These are phyloP conservation scores for Globisporangium solare DNA, from an alignment of 352 stramenopile species.

Conservation along the genomic window DNA sequence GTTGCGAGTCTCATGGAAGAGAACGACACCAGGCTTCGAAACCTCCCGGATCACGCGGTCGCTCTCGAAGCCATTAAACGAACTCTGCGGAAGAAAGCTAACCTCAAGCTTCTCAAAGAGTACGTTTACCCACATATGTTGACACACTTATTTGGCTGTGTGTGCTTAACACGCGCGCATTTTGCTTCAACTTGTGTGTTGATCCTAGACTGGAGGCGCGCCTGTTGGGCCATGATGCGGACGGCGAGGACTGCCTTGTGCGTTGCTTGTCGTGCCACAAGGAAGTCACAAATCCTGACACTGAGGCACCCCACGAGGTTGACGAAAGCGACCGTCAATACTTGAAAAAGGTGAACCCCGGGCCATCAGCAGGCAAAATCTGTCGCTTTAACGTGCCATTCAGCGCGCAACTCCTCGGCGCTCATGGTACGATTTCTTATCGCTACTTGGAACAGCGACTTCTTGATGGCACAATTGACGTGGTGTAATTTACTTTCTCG, in stretches of 20 bases:
- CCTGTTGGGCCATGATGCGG: slow-evolving; percentile 38
- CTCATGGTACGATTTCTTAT: slow-evolving; percentile 7
- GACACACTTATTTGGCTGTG: neutral
- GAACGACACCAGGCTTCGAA: slow-evolving; percentile 38
- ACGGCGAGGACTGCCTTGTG: slow-evolving; percentile 62
- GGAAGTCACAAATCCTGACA: slow-evolving; percentile 35
- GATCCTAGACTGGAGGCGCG: slow-evolving; percentile 40
- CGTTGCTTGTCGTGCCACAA: slow-evolving; percentile 70
- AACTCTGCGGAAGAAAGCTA: slow-evolving; percentile 45
- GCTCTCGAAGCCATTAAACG: slow-evolving; percentile 42
- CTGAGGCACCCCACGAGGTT: slow-evolving; percentile 15
- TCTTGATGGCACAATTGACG: neutral
- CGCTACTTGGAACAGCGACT: too few relatives aligned
- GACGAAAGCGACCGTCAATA: slow-evolving; percentile 11
- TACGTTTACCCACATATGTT: slow-evolving; percentile 13
- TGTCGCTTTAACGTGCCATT: slow-evolving; percentile 67
- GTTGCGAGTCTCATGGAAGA: slow-evolving; percentile 24
- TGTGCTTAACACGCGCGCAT: neutral
- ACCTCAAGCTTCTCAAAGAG: slow-evolving; percentile 65
- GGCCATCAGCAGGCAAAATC: slow-evolving; percentile 39
- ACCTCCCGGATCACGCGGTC: slow-evolving; percentile 35
- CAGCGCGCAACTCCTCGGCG: slow-evolving; percentile 27
- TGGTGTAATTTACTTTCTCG: neutral
- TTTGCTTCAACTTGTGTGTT: neutral
- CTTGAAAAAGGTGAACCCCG: slow-evolving; percentile 49